Percentiles rank a stretch among this genome's conserved stretches.
These are phyloP conservation scores for Smallanthus sonchifolius DNA, from an alignment of 129 eudicot genomes.

Conservation along the genomic window DNA sequence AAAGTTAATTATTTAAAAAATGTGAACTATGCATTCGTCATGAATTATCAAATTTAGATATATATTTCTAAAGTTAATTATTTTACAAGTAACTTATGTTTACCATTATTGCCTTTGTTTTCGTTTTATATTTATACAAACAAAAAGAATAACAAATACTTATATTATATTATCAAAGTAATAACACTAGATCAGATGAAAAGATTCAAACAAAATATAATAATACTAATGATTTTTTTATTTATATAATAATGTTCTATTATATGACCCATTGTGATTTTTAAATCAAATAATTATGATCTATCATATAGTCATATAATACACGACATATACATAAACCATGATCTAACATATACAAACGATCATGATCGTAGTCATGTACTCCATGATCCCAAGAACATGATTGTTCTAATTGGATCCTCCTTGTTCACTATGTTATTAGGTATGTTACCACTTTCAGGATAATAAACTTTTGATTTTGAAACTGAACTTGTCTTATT, in stretches of 20 bases:
- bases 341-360: not conserved
- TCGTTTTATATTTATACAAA: not conserved
- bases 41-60: not conserved
- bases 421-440: slow-evolving; percentile 30
- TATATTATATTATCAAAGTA: not conserved
- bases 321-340: slow-evolving; percentile 11
- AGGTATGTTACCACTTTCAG: slow-evolving; percentile 32
- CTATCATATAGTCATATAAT: slow-evolving; percentile 9
- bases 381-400: slow-evolving; percentile 82
- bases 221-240: not conserved
- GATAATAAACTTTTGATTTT: slow-evolving; percentile 8
- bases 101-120: not conserved
- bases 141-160: not conserved
- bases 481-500: not conserved
- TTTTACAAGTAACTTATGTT: not conserved
- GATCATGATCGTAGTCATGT: slow-evolving; percentile 26
- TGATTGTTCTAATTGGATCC: slow-evolving; percentile 74
- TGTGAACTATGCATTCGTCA: not conserved
- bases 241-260: not conserved
- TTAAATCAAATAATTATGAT: slow-evolving; percentile 19
- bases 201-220: not conserved
- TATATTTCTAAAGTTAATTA: not conserved
- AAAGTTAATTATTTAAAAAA: not conserved
- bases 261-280: not conserved
- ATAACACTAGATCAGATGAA: not conserved